Conservation (phyloP, 2,329 filamentous ascomycete genomes). For the Cryphonectria japonica region DNA sequence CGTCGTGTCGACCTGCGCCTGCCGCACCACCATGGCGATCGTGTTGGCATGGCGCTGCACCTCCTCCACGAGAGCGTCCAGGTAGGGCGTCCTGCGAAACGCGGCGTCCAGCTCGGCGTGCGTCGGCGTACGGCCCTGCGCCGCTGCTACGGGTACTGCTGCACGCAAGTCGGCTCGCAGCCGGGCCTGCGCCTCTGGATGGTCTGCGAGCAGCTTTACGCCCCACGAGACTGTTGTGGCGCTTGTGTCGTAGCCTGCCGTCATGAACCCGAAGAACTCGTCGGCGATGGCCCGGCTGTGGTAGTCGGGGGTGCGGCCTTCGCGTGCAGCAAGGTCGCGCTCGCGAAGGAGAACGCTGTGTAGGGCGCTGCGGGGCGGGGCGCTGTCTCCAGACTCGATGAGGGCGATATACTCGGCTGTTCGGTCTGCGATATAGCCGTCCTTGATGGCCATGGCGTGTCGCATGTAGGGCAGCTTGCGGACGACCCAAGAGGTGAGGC, state of each 20-base stretch:
- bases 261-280: constrained; percentile 39
- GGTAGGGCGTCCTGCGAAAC: constrained; percentile 37
- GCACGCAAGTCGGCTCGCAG: constrained; percentile 32
- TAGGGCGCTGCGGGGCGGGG: constrained; percentile 36
- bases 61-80: constrained; percentile 45
- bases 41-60: constrained; percentile 39
- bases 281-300: constrained; percentile 33
- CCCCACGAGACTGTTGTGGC: constrained; percentile 37
- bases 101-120: constrained; percentile 37
- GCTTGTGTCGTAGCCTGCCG: constrained; percentile 41
- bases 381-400: constrained; percentile 31
- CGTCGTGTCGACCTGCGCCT: constrained; percentile 38
- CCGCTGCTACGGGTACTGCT: constrained; percentile 32
- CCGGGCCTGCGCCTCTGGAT: constrained; percentile 32
- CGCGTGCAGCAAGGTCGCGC: constrained; percentile 35
- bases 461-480: constrained; percentile 37
- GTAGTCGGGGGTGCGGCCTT: constrained; percentile 35
- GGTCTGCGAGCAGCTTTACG: constrained; percentile 34
- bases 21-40: constrained; percentile 38
- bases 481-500: constrained; percentile 36
- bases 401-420: constrained; percentile 32
- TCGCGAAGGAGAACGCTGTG: constrained; percentile 41
- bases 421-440: constrained; percentile 36
- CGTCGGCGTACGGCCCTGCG: constrained; percentile 35
- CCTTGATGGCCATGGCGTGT: constrained; percentile 37